These are phyloP conservation scores for Candida golubevii DNA, from an alignment of 805 yeast species.

Conservation along the genomic window DNA sequence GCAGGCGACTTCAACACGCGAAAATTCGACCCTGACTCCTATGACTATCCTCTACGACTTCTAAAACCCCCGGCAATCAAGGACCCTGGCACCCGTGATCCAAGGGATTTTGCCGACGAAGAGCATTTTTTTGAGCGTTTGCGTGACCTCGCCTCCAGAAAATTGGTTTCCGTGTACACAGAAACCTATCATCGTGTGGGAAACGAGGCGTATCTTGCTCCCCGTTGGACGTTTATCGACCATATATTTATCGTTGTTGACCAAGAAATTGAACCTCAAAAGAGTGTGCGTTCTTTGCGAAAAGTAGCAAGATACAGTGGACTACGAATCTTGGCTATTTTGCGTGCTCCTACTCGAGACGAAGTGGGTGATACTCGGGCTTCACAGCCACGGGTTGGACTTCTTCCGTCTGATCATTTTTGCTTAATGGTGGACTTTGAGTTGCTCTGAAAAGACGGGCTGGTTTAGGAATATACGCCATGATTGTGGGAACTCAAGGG, in stretches of 20 bases:
- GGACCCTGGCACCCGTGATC: no score
- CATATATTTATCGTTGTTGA: neutral
- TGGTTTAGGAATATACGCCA: no score
- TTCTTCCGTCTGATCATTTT: constrained; percentile 4
- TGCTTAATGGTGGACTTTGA: constrained; percentile 7
- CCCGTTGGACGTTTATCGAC: neutral
- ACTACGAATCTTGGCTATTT: constrained; percentile 1
- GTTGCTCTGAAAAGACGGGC: neutral
- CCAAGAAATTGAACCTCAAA: neutral
- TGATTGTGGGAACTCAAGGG: no score
- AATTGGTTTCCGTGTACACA: neutral
- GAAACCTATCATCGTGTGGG: neutral
- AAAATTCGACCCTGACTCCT: neutral
- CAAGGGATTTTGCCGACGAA: no score
- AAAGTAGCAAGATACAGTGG: neutral
- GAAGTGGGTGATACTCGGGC: neutral
- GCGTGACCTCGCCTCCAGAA: no score
- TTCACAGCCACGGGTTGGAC: constrained; percentile 1
- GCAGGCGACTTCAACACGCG: constrained; percentile 6
- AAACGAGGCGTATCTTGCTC: neutral
- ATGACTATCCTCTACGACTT: neutral
- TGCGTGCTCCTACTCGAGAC: neutral
- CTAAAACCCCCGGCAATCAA: no score
- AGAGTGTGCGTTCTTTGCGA: neutral
- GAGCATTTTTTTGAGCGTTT: no score